These are phyloP conservation scores for Cupressus sempervirens DNA, from an alignment of 75 land plant genomes.

Conservation along the genomic window DNA sequence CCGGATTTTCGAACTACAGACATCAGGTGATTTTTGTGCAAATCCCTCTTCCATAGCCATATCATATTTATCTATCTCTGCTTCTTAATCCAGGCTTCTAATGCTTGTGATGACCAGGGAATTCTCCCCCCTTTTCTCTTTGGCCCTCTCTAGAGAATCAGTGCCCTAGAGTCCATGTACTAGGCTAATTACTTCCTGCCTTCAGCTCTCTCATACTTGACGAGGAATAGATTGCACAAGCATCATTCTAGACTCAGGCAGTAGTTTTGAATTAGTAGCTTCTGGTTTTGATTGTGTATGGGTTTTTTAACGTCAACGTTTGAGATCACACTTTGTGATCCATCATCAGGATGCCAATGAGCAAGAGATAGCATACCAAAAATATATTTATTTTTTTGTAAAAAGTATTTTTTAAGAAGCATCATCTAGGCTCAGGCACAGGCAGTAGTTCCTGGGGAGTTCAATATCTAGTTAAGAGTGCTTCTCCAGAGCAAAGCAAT, in stretches of 20 bases:
- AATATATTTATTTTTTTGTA: no score
- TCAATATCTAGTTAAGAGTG: not conserved
- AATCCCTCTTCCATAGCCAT: not conserved
- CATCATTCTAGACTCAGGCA: not conserved
- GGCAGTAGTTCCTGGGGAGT: not conserved
- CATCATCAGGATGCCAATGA: no score
- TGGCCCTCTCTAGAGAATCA: not conserved
- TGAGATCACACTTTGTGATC: no score
- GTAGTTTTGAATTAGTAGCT: no score
- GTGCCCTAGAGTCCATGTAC: not conserved
- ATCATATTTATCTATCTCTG: not conserved
- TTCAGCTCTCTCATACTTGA: not conserved
- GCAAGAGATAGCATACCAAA: no score
- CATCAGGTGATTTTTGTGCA: constrained; percentile 24
- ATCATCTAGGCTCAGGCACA: not conserved
- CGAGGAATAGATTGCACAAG: not conserved
- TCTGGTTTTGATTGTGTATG: no score
- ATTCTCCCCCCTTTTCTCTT: not conserved
- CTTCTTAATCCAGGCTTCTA: not conserved
- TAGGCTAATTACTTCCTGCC: not conserved
- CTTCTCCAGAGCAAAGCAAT: not conserved
- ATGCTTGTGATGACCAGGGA: not conserved
- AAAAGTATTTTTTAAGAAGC: no score
- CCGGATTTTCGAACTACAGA: constrained; percentile 30
- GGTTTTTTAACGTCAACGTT: no score